Evolutionary conservation across 345 rosid genomes (phyloP).

Genomic region (Syzygium jambos): DNA sequence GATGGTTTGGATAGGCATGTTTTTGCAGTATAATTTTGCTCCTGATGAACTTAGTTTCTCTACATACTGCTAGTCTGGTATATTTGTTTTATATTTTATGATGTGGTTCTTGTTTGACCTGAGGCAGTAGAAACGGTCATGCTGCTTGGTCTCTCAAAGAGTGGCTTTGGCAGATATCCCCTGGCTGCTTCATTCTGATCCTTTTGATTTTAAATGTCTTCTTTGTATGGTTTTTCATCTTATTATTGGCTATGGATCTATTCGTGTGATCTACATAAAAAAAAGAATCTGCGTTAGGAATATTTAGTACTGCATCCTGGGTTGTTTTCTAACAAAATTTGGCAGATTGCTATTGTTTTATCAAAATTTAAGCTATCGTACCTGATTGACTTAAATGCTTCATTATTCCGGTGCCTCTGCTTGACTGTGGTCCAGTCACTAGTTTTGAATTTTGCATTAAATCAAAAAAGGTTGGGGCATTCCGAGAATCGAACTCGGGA

Average conservation of each 20-base stretch:
- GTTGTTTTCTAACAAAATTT: not conserved
- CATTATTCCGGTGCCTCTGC: not conserved
- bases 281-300: not conserved
- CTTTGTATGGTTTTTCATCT: not conserved
- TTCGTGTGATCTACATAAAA: not conserved
- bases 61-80: not conserved
- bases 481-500: slow-evolving; percentile 82
- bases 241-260: not conserved
- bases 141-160: not conserved
- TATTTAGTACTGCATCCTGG: not conserved
- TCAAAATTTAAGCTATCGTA: not conserved
- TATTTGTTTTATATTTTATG: not conserved
- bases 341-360: not conserved
- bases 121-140: not conserved
- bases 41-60: not conserved
- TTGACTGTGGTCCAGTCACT: not conserved
- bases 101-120: not conserved
- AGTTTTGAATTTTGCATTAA: not conserved
- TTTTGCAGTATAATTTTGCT: not conserved
- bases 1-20: not conserved
- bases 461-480: slow-evolving; percentile 19
- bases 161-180: not conserved
- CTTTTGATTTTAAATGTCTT: not conserved
- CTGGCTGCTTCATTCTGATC: not conserved
- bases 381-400: not conserved